phyloP scores from a whole-genome alignment of 257 asterid species.

The Avicennia marina region DNA sequence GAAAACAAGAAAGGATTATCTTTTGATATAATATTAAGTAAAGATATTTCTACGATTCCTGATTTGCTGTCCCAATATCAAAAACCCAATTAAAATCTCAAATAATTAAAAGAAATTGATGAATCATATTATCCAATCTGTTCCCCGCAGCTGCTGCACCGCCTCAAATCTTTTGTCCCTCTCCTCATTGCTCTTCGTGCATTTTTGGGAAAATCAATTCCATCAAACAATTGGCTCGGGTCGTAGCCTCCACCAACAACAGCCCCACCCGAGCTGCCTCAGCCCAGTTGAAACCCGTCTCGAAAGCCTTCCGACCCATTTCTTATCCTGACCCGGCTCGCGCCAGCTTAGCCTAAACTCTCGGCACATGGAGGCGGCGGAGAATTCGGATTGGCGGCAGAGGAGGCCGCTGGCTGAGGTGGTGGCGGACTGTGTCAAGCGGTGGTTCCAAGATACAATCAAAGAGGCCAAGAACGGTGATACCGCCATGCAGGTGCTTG shows the following conservation, averaged over 20 bases:
- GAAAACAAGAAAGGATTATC: too few relatives aligned
- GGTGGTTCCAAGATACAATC: slow-evolving; percentile 91
- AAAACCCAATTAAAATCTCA: too few relatives aligned
- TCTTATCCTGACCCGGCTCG: slow-evolving; percentile 28
- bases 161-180: too few relatives aligned
- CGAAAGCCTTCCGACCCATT: slow-evolving; percentile 29
- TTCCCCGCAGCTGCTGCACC: too few relatives aligned
- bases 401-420: slow-evolving; percentile 70
- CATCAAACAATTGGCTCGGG: slow-evolving; percentile 56
- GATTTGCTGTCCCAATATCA: too few relatives aligned
- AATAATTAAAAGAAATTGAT: too few relatives aligned
- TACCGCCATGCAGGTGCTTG: slow-evolving; percentile 82
- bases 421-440: slow-evolving; percentile 78
- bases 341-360: slow-evolving; percentile 16
- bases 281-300: slow-evolving; percentile 39
- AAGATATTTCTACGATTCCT: too few relatives aligned
- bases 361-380: slow-evolving; percentile 51
- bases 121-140: too few relatives aligned
- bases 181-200: not conserved
- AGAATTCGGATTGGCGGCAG: slow-evolving; percentile 44
- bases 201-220: slow-evolving; percentile 72
- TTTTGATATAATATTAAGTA: too few relatives aligned
- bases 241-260: slow-evolving; percentile 38
- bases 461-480: slow-evolving; percentile 93
- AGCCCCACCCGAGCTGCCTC: slow-evolving; percentile 31